phyloP scores from a whole-genome alignment of 208 protist species.

The Trypanosomatidae sp. region DNA sequence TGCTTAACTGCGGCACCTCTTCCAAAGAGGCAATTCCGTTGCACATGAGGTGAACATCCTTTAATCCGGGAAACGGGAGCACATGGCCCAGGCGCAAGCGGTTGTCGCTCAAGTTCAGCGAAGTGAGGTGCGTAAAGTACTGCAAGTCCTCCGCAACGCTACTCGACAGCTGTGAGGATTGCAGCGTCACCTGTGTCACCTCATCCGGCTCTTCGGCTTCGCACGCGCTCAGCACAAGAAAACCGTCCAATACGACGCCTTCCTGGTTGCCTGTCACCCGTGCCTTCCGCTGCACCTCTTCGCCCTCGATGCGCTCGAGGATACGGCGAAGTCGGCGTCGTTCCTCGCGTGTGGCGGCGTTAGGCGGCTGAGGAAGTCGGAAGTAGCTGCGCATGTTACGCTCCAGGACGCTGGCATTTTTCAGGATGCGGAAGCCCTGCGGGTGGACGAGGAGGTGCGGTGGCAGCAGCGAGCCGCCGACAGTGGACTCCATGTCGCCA shows the following conservation, averaged over 20 bases:
- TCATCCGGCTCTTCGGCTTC: conserved; percentile 62
- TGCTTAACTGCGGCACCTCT: conserved; percentile 24
- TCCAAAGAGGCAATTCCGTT: conserved; percentile 67
- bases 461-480: conserved; percentile 2
- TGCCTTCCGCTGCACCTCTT: conserved; percentile 39
- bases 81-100: conserved; percentile 62
- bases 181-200: conserved; percentile 70
- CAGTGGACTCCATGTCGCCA: not conserved
- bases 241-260: conserved; percentile 77
- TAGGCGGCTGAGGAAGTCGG: conserved; percentile 77
- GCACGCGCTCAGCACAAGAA: conserved; percentile 70
- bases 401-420: conserved; percentile 69
- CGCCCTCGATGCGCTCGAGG: conserved; percentile 42
- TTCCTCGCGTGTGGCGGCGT: conserved; percentile 36
- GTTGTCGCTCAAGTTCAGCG: conserved; percentile 89
- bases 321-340: conserved; percentile 38
- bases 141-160: conserved; percentile 71
- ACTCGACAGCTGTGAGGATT: conserved; percentile 58
- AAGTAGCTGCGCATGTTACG: conserved; percentile 86
- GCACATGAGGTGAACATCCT: conserved; percentile 79
- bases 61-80: conserved; percentile 51
- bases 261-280: conserved; percentile 31
- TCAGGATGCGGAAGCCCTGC: conserved; percentile 86
- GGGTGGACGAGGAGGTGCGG: conserved; percentile 63
- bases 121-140: conserved; percentile 67